Percentiles rank a stretch among this genome's conserved stretches.
Evolutionary conservation across 164 flowering plant species (phyloP).

Genomic region (Platanus orientalis): DNA sequence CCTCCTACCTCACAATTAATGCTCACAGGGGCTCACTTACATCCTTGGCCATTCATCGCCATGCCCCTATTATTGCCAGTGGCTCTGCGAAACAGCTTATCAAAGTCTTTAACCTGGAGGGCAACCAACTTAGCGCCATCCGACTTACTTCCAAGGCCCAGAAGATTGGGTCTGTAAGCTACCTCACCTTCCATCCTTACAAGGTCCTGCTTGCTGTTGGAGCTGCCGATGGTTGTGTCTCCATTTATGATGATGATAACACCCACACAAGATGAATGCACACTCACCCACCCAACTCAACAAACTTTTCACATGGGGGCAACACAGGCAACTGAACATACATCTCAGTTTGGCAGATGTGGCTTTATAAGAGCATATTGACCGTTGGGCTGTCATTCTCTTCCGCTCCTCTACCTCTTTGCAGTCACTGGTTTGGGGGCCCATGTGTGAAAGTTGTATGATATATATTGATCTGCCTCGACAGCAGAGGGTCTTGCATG

Average conservation of each 20-base stretch:
- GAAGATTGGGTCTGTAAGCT: slow-evolving; percentile 90
- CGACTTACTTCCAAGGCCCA: slow-evolving; percentile 80
- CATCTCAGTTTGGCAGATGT: slow-evolving; percentile 8
- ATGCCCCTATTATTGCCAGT: slow-evolving; percentile 92
- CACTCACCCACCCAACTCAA: neutral
- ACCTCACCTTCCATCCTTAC: slow-evolving; percentile 93
- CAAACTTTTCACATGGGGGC: neutral
- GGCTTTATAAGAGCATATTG: slow-evolving; percentile 5
- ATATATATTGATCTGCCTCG: slow-evolving; percentile 73
- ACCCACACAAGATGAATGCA: slow-evolving; percentile 43
- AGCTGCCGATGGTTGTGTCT: slow-evolving; percentile 73
- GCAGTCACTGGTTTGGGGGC: slow-evolving; percentile 11
- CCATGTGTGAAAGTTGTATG: slow-evolving; percentile 31
- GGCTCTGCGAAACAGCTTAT: slow-evolving; percentile 90
- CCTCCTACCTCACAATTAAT: slow-evolving; percentile 75
- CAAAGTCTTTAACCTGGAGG: slow-evolving; percentile 74
- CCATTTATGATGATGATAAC: slow-evolving; percentile 74
- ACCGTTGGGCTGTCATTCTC: slow-evolving; percentile 6
- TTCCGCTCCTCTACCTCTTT: slow-evolving; percentile 6
- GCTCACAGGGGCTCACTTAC: slow-evolving; percentile 92
- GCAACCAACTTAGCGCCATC: slow-evolving; percentile 66
- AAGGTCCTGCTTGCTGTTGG: slow-evolving; percentile 83
- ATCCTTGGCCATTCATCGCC: slow-evolving; percentile 85
- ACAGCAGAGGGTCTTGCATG: slow-evolving; percentile 21
- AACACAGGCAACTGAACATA: slow-evolving; percentile 1